Percentiles rank a stretch among this genome's conserved stretches.
Evolutionary conservation across 2,329 filamentous ascomycete genomes (phyloP).

Genomic region (Periconia sp.): DNA sequence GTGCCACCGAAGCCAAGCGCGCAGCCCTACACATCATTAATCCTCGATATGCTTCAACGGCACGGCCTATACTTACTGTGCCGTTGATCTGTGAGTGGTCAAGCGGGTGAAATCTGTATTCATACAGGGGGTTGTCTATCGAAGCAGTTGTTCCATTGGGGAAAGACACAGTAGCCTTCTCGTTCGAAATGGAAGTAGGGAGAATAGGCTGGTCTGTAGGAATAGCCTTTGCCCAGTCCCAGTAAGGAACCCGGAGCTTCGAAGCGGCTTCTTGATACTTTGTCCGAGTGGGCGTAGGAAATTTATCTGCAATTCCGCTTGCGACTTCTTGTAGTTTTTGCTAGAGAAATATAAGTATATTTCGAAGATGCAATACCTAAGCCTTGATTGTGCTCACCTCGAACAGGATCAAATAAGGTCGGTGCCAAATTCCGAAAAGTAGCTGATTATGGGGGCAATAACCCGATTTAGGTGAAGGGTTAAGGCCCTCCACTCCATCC

Average conservation of each 20-base stretch:
- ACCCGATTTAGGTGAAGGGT: conserved; percentile 46
- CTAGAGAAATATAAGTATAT: conserved; percentile 4
- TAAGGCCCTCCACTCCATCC: conserved; percentile 51
- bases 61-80: conserved; percentile 44
- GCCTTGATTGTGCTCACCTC: conserved; percentile 47
- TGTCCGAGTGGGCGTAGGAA: conserved; percentile 2
- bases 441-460: conserved; percentile 77
- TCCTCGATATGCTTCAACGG: too few species aligned
- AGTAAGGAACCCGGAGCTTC: conserved; percentile 19
- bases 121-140: conserved; percentile 22
- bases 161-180: conserved; percentile 19
- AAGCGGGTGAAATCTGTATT: conserved; percentile 20
- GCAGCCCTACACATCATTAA: conserved; percentile 5
- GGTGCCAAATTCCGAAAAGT: conserved; percentile 83
- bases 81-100: conserved; percentile 50
- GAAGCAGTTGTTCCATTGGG: conserved; percentile 7
- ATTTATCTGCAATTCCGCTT: conserved; percentile 8
- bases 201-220: conserved; percentile 24
- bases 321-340: conserved; percentile 19
- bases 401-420: conserved; percentile 69
- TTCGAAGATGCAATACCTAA: not conserved
- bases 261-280: conserved; percentile 16
- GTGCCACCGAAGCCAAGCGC: not conserved
- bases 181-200: conserved; percentile 38
- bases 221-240: conserved; percentile 20